phyloP scores from a whole-genome alignment of 1,284 basidiomycete species.

The Leccinum pallidistipes region DNA sequence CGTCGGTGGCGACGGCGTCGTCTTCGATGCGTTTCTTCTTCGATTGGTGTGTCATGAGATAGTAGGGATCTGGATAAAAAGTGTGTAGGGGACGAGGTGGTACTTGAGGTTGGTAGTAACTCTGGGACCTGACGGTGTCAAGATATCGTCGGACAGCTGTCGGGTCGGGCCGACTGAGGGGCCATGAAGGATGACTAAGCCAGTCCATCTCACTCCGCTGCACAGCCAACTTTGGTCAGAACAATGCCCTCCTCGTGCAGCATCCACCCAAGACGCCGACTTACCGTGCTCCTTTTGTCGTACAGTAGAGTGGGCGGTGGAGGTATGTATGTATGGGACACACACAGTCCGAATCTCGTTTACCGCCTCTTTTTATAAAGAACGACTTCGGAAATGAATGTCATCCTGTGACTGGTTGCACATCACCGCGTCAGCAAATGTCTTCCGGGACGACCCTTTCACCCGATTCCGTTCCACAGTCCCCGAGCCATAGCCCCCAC shows the following conservation, averaged over 20 bases:
- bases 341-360: slow-evolving; percentile 13
- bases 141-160: slow-evolving; percentile 37
- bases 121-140: slow-evolving; percentile 20
- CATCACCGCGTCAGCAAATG: slow-evolving; percentile 14
- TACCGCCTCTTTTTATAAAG: slow-evolving; percentile 34
- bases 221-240: slow-evolving; percentile 30
- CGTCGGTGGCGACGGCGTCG: slow-evolving; percentile 48
- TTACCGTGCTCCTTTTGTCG: slow-evolving; percentile 16
- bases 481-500: slow-evolving; percentile 33
- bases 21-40: slow-evolving; percentile 75
- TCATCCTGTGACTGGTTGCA: slow-evolving; percentile 31
- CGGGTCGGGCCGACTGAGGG: slow-evolving; percentile 37
- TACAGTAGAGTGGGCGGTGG: slow-evolving; percentile 9
- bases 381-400: slow-evolving; percentile 35
- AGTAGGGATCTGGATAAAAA: slow-evolving; percentile 51
- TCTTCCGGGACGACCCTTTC: slow-evolving; percentile 31
- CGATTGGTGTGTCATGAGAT: slow-evolving; percentile 52
- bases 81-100: slow-evolving; percentile 30
- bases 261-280: slow-evolving; percentile 21
- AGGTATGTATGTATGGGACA: slow-evolving; percentile 19
- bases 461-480: slow-evolving; percentile 34
- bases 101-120: slow-evolving; percentile 21
- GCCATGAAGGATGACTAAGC: slow-evolving; percentile 35
- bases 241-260: slow-evolving; percentile 13
- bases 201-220: slow-evolving; percentile 27